Percentiles rank a stretch among this genome's conserved stretches.
These are phyloP conservation scores for Zygosaccharomyces sapae DNA, from an alignment of 1,139 yeast species.

Conservation along the genomic window DNA sequence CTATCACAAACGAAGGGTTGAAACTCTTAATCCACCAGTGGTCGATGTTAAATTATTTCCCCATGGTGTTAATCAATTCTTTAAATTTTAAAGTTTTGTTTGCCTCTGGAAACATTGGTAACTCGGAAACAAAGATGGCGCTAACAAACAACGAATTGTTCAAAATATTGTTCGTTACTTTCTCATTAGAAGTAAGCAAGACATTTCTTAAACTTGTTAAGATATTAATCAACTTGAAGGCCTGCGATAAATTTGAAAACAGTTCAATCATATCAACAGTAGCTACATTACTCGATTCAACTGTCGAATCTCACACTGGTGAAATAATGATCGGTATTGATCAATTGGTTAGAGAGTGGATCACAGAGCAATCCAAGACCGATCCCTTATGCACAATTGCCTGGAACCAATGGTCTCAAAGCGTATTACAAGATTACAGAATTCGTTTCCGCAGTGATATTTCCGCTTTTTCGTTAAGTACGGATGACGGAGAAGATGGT, in stretches of 20 bases:
- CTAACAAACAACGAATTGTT: slow-evolving; percentile 11
- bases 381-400: slow-evolving; percentile 6
- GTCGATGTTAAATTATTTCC: slow-evolving; percentile 16
- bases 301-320: slow-evolving; percentile 16
- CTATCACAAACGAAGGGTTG: background rate
- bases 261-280: slow-evolving; percentile 5
- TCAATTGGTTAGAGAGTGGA: slow-evolving; percentile 12
- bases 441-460: slow-evolving; percentile 6
- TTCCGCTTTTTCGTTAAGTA: slow-evolving; percentile 6
- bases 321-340: slow-evolving; percentile 19
- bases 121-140: background rate
- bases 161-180: slow-evolving; percentile 17
- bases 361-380: slow-evolving; percentile 5
- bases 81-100: slow-evolving; percentile 14
- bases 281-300: slow-evolving; percentile 13
- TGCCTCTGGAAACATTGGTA: background rate
- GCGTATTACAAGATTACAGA: slow-evolving; percentile 7
- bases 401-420: slow-evolving; percentile 12
- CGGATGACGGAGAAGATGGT: slow-evolving; percentile 4
- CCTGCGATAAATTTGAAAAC: slow-evolving; percentile 6
- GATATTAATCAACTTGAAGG: slow-evolving; percentile 8
- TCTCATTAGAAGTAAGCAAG: slow-evolving; percentile 19
- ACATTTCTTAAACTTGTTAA: slow-evolving; percentile 11
- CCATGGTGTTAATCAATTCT: slow-evolving; percentile 15
- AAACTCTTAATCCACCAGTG: slow-evolving; percentile 7